Conservation (phyloP, 495 filamentous ascomycete genomes). For the Lasiosphaeria hispida region DNA sequence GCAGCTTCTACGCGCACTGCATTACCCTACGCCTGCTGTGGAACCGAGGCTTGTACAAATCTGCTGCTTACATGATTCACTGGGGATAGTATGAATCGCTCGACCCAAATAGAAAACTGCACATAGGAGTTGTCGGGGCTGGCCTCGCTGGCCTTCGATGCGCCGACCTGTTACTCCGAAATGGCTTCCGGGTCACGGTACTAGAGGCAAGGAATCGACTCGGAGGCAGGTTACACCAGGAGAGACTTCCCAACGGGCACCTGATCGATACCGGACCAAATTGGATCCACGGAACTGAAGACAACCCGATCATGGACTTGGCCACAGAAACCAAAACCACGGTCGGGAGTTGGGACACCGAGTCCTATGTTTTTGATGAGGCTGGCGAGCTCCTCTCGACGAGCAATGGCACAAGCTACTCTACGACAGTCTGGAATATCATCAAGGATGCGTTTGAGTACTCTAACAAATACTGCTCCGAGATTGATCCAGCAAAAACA, state of each 20-base stretch:
- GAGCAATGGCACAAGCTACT: conserved; percentile 51
- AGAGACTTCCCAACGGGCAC: conserved; percentile 45
- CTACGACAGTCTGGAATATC: conserved; percentile 71
- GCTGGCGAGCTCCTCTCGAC: conserved; percentile 58
- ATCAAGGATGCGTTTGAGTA: conserved; percentile 76
- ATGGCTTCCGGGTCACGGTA: conserved; percentile 79
- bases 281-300: conserved; percentile 87
- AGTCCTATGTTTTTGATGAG: conserved; percentile 58
- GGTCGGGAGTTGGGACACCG: conserved; percentile 57
- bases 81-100: conserved; percentile 38
- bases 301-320: conserved; percentile 82
- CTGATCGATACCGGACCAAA: conserved; percentile 75
- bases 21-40: background rate
- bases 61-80: conserved; percentile 23
- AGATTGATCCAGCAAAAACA: conserved; percentile 64
- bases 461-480: conserved; percentile 63
- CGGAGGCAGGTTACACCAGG: conserved; percentile 71
- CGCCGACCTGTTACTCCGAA: conserved; percentile 74
- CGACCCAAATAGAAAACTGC: conserved; percentile 34
- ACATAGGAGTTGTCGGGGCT: conserved; percentile 77
- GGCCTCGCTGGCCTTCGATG: conserved; percentile 85
- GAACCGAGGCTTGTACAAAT: background rate
- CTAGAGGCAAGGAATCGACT: conserved; percentile 81
- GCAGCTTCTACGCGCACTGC: background rate
- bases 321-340: conserved; percentile 65